Evolutionary conservation across 1,139 yeast genomes (phyloP), one percentile per base, ranked within the genome.

Genomic region (Nakaseomyces nivariensis): DNA sequence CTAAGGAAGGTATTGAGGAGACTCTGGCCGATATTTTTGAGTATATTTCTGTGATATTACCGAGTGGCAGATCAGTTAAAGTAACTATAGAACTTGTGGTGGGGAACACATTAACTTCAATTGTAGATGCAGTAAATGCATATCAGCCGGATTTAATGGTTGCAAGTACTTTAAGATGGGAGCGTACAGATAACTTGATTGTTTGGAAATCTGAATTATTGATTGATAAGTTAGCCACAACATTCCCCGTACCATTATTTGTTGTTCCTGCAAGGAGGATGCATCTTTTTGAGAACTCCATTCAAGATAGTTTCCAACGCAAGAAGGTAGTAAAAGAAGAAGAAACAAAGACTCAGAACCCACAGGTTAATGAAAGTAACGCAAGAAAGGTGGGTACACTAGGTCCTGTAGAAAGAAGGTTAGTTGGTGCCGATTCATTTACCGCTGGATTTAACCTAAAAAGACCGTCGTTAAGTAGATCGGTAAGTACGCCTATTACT

Each of bases 211-310:
- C 85, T 1, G 77, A 80, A 13, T 73, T 79, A 54, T 63, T 85
- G 45, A 76, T 82, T 31, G 90, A 84, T 61, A 68, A 83, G 48
- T 67, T 84, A 48, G 82, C 82, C 36, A 78, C 77, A 53, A 72
- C 74, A 53, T 82, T 76, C 58, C 83, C 86, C 1, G 71, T 82
- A n/a, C 92, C 94, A 0, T 76, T 81, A 5, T 72, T 83, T 31
- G 75, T 83, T 34, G 83, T 80, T 0, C 89, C 92, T 0, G 82
- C 86, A 1, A 70, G 73, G 55, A 81, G 83, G 55, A 75, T 82
- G 80, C 71, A 67, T 50, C 61, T 68, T 17, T 81, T 79, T 63
- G 88, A 82, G 60, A 53, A 61, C 5, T 59, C 66, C 27, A 52
- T 75, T 43, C 48, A 53, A 41, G 50, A 48, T 27, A 52, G 52